A percentile compares a stretch with the other conserved stretches of the same genome.
Conservation (phyloP, 257 asterid genomes). For the Solanum ossicruentum region DNA sequence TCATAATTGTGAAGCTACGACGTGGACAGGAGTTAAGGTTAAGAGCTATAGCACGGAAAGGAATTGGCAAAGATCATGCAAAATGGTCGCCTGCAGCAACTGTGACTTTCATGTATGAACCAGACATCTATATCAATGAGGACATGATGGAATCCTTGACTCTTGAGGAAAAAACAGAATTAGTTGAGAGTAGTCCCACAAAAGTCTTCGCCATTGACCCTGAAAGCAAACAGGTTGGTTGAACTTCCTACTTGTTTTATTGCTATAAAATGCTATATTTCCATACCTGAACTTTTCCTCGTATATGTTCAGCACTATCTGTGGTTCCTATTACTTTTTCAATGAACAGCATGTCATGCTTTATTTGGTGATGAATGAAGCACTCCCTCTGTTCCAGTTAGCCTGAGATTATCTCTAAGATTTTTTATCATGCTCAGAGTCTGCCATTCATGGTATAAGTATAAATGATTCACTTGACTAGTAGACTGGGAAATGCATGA, state of each 20-base stretch:
- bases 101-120: slow-evolving; percentile 95
- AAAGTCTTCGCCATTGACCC: slow-evolving; percentile 72
- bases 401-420: background rate
- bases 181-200: slow-evolving; percentile 92
- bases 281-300: background rate
- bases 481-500: background rate
- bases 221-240: slow-evolving; percentile 50
- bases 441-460: background rate
- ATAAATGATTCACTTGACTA: background rate
- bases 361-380: background rate
- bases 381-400: background rate
- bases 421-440: background rate
- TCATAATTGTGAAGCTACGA: slow-evolving; percentile 93
- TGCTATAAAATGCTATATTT: background rate
- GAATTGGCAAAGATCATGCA: slow-evolving; percentile 99
- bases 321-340: background rate
- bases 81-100: slow-evolving; percentile 99
- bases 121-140: slow-evolving; percentile 82
- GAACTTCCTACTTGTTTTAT: background rate
- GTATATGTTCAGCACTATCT: background rate
- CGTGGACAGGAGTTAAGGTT: slow-evolving; percentile 86
- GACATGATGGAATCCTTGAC: slow-evolving; percentile 73
- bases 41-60: slow-evolving; percentile 97
- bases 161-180: slow-evolving; percentile 45
- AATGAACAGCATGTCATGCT: background rate